These are phyloP conservation scores for Aspergillus aculeatinus DNA, from an alignment of 2,329 filamentous ascomycete species.

Conservation along the genomic window DNA sequence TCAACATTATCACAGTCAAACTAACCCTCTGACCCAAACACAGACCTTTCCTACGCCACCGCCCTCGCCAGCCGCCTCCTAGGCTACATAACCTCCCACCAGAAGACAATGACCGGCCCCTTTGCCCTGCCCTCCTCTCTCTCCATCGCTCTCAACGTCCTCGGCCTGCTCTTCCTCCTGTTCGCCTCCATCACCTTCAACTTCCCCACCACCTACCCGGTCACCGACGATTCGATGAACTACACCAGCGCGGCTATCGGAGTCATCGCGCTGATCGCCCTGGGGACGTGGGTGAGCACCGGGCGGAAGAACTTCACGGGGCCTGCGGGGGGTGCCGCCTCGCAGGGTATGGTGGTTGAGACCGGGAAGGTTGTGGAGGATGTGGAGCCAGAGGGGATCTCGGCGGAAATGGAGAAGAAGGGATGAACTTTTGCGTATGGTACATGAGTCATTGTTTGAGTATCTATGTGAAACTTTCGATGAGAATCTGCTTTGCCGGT, in stretches of 20 bases:
- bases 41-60: slow-evolving; percentile 58
- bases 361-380: background rate
- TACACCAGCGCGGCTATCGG: slow-evolving; percentile 59
- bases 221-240: slow-evolving; percentile 58
- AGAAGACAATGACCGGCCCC: slow-evolving; percentile 36
- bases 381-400: background rate
- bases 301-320: slow-evolving; percentile 53
- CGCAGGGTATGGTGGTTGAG: background rate
- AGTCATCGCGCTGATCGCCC: slow-evolving; percentile 52
- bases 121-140: slow-evolving; percentile 47
- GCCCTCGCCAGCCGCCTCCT: slow-evolving; percentile 54
- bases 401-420: background rate
- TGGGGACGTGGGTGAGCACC: slow-evolving; percentile 54
- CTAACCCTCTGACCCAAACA: background rate
- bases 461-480: too few species aligned
- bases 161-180: slow-evolving; percentile 53
- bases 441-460: too few species aligned
- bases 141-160: slow-evolving; percentile 47
- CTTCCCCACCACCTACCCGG: slow-evolving; percentile 52
- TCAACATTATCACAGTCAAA: background rate
- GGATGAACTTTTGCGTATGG: too few species aligned
- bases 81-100: slow-evolving; percentile 45
- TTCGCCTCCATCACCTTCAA: slow-evolving; percentile 59
- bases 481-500: too few species aligned
- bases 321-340: slow-evolving; percentile 27